Evolutionary conservation across 768 basidiomycete species (phyloP), one percentile per base, ranked within the genome.

Genomic region (Auricularia sp.): DNA sequence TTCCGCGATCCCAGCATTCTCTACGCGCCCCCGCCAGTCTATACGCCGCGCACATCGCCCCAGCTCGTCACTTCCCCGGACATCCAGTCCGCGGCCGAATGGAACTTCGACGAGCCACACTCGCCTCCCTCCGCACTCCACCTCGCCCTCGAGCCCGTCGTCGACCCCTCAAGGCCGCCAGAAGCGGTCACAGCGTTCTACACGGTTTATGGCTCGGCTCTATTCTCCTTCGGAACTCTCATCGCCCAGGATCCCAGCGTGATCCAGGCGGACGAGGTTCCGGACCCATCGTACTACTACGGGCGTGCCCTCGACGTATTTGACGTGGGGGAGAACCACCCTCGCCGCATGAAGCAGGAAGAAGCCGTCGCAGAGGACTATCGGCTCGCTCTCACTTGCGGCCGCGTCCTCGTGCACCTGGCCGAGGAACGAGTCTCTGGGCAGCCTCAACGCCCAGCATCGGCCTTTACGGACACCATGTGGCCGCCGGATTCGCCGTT

Each of bases 301-400:
- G 79, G 86, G 44, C 80, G 83, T n/a, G 85, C 87, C 1, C 77
- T 90, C 63, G 86, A 88, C 69, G 84, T 86, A 6, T 86, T 89
- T 69, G 85, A 88, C 74, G 83, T 82, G 6, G 86, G 86, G 54
- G 86, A 88, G 69, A 83, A 79, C 67, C 74, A 86, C 6, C 85
- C 85, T 0, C 78, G 79, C 42, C 78, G 78, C 39, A 68, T 69
- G 16, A 66, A 66, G 34, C 65, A 68, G 42, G 18, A n/a, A 44
- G 21, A 51, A 21, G 8, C 42, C 8, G 63, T 59, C 56, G 61
- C 51, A n/a, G 84, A 86, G 69, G 85, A 88, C 73, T 89, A 86
- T 87, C 80, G 83, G 36, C 83, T 88, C 81, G 82, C 85, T 16
- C 77, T 87, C 68, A 77, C 82, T 62, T 87, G 85, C 85, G 87